These are phyloP conservation scores for Hypoxylon cercidicola DNA, from an alignment of 495 filamentous ascomycete genomes.

Conservation along the genomic window DNA sequence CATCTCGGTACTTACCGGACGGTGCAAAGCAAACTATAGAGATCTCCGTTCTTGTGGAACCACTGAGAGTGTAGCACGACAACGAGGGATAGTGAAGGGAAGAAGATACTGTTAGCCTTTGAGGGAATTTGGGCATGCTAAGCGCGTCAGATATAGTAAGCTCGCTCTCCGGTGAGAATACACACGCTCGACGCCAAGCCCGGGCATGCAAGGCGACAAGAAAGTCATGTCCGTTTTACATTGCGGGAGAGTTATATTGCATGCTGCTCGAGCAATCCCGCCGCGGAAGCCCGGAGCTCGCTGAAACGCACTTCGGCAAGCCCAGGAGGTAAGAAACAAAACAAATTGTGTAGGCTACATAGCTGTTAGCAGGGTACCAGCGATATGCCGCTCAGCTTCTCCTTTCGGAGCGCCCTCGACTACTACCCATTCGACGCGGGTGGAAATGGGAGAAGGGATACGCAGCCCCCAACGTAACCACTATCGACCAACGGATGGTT, in stretches of 20 bases:
- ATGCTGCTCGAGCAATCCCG: constrained; percentile 21
- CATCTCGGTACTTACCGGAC: constrained; percentile 30
- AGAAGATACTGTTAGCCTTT: constrained; percentile 19
- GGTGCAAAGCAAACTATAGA: constrained; percentile 13
- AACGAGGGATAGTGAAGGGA: constrained; percentile 26
- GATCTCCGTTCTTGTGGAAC: constrained; percentile 19
- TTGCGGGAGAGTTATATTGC: constrained; percentile 16
- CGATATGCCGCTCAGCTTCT: background rate
- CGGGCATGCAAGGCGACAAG: constrained; percentile 25
- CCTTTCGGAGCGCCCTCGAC: constrained; percentile 4
- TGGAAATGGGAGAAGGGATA: constrained; percentile 17
- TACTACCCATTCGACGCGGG: constrained; percentile 6
- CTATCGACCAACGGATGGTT: constrained; percentile 30
- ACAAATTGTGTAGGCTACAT: constrained; percentile 1
- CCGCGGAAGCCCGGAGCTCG: constrained; percentile 29
- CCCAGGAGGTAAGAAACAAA: constrained; percentile 1
- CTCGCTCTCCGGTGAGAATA: constrained; percentile 30
- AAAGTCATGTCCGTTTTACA: constrained; percentile 14
- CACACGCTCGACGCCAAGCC: constrained; percentile 27
- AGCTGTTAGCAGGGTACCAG: constrained; percentile 17
- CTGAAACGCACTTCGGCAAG: constrained; percentile 10
- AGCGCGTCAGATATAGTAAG: constrained; percentile 43
- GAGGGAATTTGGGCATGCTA: constrained; percentile 37
- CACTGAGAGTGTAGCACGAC: constrained; percentile 9
- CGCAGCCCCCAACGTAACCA: constrained; percentile 39